A percentile compares a stretch with the other conserved stretches of the same genome.
Conservation (phyloP, 2,329 filamentous ascomycete species). For the Talaromyces verruculosus region DNA sequence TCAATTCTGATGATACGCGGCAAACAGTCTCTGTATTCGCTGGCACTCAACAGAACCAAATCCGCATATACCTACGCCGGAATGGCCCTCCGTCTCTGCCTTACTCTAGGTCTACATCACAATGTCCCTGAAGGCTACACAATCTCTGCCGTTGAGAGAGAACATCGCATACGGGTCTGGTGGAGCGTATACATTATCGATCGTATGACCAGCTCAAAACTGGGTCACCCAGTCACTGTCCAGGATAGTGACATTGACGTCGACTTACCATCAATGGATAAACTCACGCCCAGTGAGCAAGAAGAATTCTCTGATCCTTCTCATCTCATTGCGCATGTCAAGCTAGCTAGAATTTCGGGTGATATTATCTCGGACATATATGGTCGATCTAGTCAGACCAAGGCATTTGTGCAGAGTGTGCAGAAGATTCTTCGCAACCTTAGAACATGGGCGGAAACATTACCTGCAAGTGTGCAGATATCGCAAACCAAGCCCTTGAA, state of each 20-base stretch:
- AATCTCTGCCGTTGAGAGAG: slow-evolving; percentile 22
- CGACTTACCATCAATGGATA: slow-evolving; percentile 23
- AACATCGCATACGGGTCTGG: slow-evolving; percentile 23
- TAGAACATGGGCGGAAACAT: slow-evolving; percentile 22
- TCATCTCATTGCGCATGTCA: slow-evolving; percentile 22
- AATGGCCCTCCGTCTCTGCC: slow-evolving; percentile 22
- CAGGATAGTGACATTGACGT: slow-evolving; percentile 23
- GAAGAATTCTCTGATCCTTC: slow-evolving; percentile 23
- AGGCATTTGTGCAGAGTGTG: slow-evolving; percentile 23
- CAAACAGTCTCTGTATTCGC: slow-evolving; percentile 20
- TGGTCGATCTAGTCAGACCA: slow-evolving; percentile 17
- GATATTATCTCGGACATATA: slow-evolving; percentile 24
- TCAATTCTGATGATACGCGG: not conserved
- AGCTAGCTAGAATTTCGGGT: slow-evolving; percentile 22
- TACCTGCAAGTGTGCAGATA: slow-evolving; percentile 22
- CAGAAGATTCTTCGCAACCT: slow-evolving; percentile 23
- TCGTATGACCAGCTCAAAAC: slow-evolving; percentile 23
- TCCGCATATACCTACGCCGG: slow-evolving; percentile 23
- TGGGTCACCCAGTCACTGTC: slow-evolving; percentile 23
- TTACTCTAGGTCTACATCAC: slow-evolving; percentile 23
- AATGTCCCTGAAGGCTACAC: slow-evolving; percentile 22
- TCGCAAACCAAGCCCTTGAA: slow-evolving; percentile 15
- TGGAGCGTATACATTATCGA: slow-evolving; percentile 24
- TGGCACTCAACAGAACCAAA: slow-evolving; percentile 23
- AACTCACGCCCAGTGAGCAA: slow-evolving; percentile 19